Evolutionary conservation across 2,329 filamentous ascomycete species (phyloP).

Genomic region (Zasmidium cellare): DNA sequence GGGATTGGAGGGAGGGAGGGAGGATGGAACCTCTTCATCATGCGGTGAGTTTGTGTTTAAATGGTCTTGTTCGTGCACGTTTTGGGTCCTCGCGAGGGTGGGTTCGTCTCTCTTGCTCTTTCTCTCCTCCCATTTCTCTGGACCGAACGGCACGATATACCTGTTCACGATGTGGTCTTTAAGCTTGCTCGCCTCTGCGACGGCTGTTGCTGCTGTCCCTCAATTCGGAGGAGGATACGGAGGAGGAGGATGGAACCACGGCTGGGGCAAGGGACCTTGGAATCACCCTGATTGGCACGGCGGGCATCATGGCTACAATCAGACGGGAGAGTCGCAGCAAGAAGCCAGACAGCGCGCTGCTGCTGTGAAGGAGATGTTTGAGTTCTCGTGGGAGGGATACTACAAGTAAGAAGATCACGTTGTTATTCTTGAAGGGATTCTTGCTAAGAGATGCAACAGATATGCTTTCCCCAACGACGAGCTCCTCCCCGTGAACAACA

Average conservation of each 20-base stretch:
- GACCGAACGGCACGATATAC: neutral
- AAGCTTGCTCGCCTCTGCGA: constrained; percentile 4
- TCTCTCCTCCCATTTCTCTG: neutral
- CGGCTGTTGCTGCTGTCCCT: constrained; percentile 6
- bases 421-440: neutral
- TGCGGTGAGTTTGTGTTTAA: neutral
- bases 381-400: constrained; percentile 66
- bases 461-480: constrained; percentile 46
- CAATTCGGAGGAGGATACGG: neutral
- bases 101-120: neutral
- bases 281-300: constrained; percentile 7
- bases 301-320: constrained; percentile 2
- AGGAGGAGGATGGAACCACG: neutral
- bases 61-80: neutral
- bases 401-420: constrained; percentile 17
- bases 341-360: constrained; percentile 41
- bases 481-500: constrained; percentile 66
- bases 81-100: neutral
- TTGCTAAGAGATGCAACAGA: constrained; percentile 46
- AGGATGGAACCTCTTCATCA: too few relatives aligned
- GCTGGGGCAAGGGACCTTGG: neutral
- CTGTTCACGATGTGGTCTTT: constrained; percentile 5
- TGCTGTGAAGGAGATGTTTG: constrained; percentile 68
- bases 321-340: constrained; percentile 12
- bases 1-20: too few relatives aligned